phyloP scores from a whole-genome alignment of 1,284 basidiomycete species.

The Schizophyllum commune region DNA sequence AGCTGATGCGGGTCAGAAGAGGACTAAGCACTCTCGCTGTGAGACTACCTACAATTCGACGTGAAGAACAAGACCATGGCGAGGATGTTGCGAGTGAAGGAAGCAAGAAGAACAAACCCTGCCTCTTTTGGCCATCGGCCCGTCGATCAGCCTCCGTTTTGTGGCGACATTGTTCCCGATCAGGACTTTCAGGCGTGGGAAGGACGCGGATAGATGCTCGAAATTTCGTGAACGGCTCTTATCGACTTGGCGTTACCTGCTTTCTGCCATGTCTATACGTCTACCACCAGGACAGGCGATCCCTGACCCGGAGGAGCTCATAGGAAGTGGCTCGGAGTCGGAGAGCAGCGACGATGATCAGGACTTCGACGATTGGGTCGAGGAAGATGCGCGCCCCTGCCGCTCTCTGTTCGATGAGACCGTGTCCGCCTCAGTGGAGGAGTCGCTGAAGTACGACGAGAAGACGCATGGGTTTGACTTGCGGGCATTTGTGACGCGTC shows the following conservation, averaged over 20 bases:
- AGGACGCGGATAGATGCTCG: not conserved
- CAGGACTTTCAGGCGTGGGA: not conserved
- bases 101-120: not conserved
- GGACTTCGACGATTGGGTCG: conserved; percentile 77
- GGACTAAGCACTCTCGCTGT: not conserved
- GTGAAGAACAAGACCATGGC: conserved; percentile 67
- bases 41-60: conserved; percentile 39
- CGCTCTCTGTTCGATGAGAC: conserved; percentile 78
- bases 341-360: conserved; percentile 40
- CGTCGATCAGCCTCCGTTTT: not conserved
- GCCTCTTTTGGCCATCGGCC: not conserved
- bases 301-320: conserved; percentile 13
- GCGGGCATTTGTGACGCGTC: conserved; percentile 34
- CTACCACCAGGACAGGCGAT: not conserved
- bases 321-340: not conserved
- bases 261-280: not conserved
- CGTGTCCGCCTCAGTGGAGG: conserved; percentile 50
- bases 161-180: not conserved
- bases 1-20: conserved; percentile 25
- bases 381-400: conserved; percentile 57
- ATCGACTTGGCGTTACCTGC: not conserved
- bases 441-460: conserved; percentile 62
- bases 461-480: conserved; percentile 57
- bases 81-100: not conserved
- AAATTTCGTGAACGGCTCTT: not conserved